Conservation (phyloP, 2,329 filamentous ascomycete genomes). For the Talaromyces amestolkiae region DNA sequence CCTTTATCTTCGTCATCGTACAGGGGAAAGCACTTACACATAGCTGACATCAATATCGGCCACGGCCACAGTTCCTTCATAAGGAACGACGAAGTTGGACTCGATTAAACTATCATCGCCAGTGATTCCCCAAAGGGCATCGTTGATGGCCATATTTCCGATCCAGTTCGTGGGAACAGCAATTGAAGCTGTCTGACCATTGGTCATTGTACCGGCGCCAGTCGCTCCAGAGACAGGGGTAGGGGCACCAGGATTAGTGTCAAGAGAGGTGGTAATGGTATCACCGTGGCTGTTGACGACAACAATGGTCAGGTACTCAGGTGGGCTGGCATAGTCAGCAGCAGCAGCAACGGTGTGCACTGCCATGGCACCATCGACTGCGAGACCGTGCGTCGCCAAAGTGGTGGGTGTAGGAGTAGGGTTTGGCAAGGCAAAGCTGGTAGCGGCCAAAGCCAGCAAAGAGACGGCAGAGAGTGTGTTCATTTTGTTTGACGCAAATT, state of each 20-base stretch:
- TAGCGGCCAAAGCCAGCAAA: slow-evolving; percentile 7
- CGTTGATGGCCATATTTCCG: slow-evolving; percentile 17
- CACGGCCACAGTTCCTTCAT: slow-evolving; percentile 5
- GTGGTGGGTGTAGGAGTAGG: background rate
- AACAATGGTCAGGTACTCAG: slow-evolving; percentile 15
- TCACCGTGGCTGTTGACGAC: slow-evolving; percentile 14
- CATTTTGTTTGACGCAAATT: background rate
- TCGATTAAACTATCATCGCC: slow-evolving; percentile 16
- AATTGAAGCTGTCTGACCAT: slow-evolving; percentile 4
- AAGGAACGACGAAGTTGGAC: slow-evolving; percentile 12
- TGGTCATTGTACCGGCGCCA: slow-evolving; percentile 9
- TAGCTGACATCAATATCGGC: slow-evolving; percentile 17
- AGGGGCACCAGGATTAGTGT: background rate
- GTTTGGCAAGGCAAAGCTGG: background rate
- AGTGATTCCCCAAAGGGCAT: slow-evolving; percentile 11
- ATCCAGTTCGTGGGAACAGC: slow-evolving; percentile 15
- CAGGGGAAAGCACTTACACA: background rate
- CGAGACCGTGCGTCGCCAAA: background rate
- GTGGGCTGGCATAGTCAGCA: slow-evolving; percentile 5
- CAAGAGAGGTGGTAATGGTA: slow-evolving; percentile 13
- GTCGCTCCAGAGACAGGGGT: slow-evolving; percentile 7
- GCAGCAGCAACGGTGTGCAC: background rate
- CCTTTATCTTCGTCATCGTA: background rate
- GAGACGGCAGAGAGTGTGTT: background rate
- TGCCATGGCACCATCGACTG: slow-evolving; percentile 9